Conservation (phyloP, 31 red algal genomes). For the Odonthalia washingtoniensis region DNA sequence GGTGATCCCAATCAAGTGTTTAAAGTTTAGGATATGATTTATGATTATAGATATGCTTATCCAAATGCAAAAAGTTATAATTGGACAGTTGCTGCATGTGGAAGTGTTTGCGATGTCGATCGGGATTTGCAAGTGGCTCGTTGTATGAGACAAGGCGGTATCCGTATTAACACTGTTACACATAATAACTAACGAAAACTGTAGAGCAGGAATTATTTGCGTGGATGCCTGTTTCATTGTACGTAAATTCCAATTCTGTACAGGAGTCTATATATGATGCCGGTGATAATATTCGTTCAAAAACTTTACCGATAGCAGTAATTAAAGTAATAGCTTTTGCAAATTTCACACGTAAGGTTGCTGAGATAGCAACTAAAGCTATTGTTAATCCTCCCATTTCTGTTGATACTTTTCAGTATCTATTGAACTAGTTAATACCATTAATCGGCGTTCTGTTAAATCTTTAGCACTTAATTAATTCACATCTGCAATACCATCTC, state of each 20-base stretch:
- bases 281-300: slow-evolving; percentile 27
- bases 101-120: slow-evolving; percentile 62
- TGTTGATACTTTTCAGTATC: slow-evolving; percentile 58
- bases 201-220: no score
- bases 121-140: slow-evolving; percentile 61
- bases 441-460: slow-evolving; percentile 38
- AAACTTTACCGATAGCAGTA: slow-evolving; percentile 59
- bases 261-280: slow-evolving; percentile 15
- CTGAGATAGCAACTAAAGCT: slow-evolving; percentile 57
- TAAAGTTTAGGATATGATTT: slow-evolving; percentile 51
- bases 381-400: slow-evolving; percentile 61
- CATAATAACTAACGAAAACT: no score
- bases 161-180: slow-evolving; percentile 68
- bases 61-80: slow-evolving; percentile 74
- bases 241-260: neutral
- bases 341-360: slow-evolving; percentile 62
- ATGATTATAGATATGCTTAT: slow-evolving; percentile 7
- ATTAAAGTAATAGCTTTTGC: slow-evolving; percentile 65
- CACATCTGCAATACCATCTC: slow-evolving; percentile 71
- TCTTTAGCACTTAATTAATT: slow-evolving; percentile 37
- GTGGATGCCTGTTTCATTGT: neutral
- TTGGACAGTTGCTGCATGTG: slow-evolving; percentile 72
- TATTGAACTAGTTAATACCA: slow-evolving; percentile 43
- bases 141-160: slow-evolving; percentile 53
- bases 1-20: slow-evolving; percentile 62